Conservation (phyloP, 140 eudicot genomes). For the Cichorium intybus region DNA sequence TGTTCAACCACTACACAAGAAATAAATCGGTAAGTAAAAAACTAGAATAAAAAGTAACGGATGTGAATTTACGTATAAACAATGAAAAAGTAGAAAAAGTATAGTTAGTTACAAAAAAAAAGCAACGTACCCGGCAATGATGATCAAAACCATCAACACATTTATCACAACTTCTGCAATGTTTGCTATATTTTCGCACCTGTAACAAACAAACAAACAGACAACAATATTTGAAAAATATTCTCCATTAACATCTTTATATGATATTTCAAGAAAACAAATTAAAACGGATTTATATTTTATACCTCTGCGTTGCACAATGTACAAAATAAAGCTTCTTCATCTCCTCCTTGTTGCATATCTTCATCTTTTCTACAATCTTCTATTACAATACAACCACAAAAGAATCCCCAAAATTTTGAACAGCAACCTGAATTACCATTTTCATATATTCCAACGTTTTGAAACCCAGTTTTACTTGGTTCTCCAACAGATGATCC, state of each 20-base stretch:
- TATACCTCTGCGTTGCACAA: conserved; percentile 89
- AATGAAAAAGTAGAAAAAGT: not conserved
- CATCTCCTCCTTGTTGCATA: conserved; percentile 56
- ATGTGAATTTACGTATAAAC: not conserved
- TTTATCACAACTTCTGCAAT: conserved; percentile 98
- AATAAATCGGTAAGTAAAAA: conserved; percentile 5
- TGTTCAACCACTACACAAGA: conserved; percentile 86
- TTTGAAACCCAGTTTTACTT: conserved; percentile 36
- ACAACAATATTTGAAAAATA: conserved; percentile 2
- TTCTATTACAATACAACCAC: conserved; percentile 73
- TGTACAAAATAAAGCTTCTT: conserved; percentile 95
- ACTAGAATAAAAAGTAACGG: not conserved
- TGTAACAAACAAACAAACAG: conserved; percentile 35
- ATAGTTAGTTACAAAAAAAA: too few relatives aligned
- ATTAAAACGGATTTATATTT: too few relatives aligned
- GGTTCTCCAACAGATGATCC: conserved; percentile 53
- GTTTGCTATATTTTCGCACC: conserved; percentile 97
- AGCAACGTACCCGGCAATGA: conserved; percentile 76
- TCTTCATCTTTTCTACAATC: conserved; percentile 78
- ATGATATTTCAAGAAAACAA: not conserved
- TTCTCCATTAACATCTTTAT: not conserved
- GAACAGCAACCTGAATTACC: conserved; percentile 45
- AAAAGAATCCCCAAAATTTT: conserved; percentile 51
- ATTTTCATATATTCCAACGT: conserved; percentile 44
- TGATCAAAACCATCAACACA: conserved; percentile 97